These are phyloP conservation scores for Diospyros lotus DNA, from an alignment of 148 eudicot genomes.

Conservation along the genomic window DNA sequence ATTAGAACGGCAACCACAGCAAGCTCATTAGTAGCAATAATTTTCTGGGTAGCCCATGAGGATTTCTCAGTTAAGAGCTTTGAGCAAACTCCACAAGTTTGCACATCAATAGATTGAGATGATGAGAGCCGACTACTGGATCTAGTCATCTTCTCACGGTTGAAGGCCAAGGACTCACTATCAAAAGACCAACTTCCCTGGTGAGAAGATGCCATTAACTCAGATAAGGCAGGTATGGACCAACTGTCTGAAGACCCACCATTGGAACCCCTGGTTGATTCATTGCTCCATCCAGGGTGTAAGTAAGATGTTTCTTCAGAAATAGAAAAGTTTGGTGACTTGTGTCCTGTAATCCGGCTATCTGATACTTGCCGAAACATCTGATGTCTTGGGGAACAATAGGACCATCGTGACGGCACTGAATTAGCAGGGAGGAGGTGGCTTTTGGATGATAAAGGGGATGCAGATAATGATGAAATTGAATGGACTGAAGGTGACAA, in stretches of 20 bases:
- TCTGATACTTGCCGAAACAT: slow-evolving; percentile 57
- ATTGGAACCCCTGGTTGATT: slow-evolving; percentile 60
- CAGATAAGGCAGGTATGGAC: slow-evolving; percentile 69
- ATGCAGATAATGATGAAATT: slow-evolving; percentile 47
- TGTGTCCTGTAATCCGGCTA: slow-evolving; percentile 55
- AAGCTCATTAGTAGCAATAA: slow-evolving; percentile 58
- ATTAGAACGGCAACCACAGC: slow-evolving; percentile 74
- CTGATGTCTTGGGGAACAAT: slow-evolving; percentile 47
- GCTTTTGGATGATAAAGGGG: slow-evolving; percentile 60
- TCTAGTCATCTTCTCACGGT: slow-evolving; percentile 43
- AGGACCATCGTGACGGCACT: slow-evolving; percentile 52
- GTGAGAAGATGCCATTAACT: slow-evolving; percentile 57
- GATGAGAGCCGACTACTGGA: slow-evolving; percentile 39
- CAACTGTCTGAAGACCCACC: slow-evolving; percentile 82
- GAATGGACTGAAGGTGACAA: slow-evolving; percentile 58
- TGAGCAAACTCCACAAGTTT: slow-evolving; percentile 75
- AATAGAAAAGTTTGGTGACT: slow-evolving; percentile 60
- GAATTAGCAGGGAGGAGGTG: slow-evolving; percentile 50
- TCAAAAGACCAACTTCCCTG: slow-evolving; percentile 81
- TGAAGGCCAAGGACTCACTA: slow-evolving; percentile 55
- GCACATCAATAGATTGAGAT: slow-evolving; percentile 47
- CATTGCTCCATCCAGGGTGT: slow-evolving; percentile 52
- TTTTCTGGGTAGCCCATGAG: slow-evolving; percentile 65
- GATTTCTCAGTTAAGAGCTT: slow-evolving; percentile 73
- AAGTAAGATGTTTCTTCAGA: slow-evolving; percentile 43